Conservation (phyloP, 495 filamentous ascomycete genomes). For the Penicillium cosmopolitanum region DNA sequence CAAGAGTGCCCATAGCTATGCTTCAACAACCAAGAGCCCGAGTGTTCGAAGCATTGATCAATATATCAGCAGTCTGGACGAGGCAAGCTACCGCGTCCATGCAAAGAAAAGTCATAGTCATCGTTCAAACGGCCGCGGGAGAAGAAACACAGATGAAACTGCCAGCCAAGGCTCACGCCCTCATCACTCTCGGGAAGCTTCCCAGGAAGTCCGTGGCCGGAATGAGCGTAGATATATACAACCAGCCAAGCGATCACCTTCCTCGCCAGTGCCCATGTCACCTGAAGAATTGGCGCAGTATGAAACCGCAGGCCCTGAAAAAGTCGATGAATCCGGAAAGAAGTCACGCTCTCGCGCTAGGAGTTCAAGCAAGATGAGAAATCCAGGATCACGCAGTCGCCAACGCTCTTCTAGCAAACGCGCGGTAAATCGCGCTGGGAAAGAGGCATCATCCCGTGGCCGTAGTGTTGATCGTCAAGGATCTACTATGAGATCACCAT, state of each 20-base stretch:
- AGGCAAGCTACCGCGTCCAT: constrained; percentile 66
- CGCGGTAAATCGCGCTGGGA: constrained; percentile 51
- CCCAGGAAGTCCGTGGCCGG: constrained; percentile 70
- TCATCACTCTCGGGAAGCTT: constrained; percentile 58
- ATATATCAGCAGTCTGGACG: constrained; percentile 85
- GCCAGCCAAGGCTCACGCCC: constrained; percentile 51
- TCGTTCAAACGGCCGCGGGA: constrained; percentile 61
- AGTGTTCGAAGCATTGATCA: constrained; percentile 73
- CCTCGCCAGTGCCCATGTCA: constrained; percentile 90
- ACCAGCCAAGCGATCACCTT: constrained; percentile 84
- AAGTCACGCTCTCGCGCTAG: constrained; percentile 44
- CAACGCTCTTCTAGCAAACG: constrained; percentile 48
- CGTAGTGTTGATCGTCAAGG: constrained; percentile 60
- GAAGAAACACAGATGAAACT: constrained; percentile 54
- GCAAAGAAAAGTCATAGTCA: constrained; percentile 48
- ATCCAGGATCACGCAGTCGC: constrained; percentile 39
- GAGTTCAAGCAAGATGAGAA: constrained; percentile 43
- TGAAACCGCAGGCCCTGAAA: constrained; percentile 50
- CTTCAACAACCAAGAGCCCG: constrained; percentile 52
- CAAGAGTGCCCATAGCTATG: constrained; percentile 53
- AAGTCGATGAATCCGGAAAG: constrained; percentile 43
- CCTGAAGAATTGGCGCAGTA: constrained; percentile 74
- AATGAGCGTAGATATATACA: constrained; percentile 69
- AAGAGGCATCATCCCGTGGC: constrained; percentile 46
- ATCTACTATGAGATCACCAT: constrained; percentile 71